phyloP scores from a whole-genome alignment of 129 eudicot genomes.

The Dittrichia graveolens region DNA sequence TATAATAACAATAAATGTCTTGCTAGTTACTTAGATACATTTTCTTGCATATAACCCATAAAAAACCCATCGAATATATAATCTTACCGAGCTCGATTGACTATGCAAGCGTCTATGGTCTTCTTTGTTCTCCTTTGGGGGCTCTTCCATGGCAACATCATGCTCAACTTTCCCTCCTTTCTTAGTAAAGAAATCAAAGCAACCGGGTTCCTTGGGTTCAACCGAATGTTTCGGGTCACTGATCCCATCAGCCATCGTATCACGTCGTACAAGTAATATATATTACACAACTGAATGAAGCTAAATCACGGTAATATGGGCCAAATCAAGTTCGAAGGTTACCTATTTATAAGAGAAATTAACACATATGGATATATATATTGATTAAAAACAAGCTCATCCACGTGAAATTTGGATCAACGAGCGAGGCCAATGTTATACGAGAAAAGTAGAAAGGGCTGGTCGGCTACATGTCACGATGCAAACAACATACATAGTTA shows the following conservation, averaged over 20 bases:
- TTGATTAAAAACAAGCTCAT: not conserved
- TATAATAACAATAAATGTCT: too few relatives aligned
- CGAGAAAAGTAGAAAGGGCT: not conserved
- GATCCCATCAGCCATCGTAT: slow-evolving; percentile 13
- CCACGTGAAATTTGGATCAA: not conserved
- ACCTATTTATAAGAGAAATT: not conserved
- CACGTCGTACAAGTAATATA: not conserved
- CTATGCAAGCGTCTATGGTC: slow-evolving; percentile 46
- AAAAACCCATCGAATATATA: not conserved
- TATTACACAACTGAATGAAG: not conserved
- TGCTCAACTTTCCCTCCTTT: slow-evolving; percentile 37
- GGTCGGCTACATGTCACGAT: slow-evolving; percentile 20
- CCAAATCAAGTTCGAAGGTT: not conserved
- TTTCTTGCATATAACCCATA: too few relatives aligned
- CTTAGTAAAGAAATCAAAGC: slow-evolving; percentile 41
- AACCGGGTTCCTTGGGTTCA: slow-evolving; percentile 37
- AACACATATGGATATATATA: too few relatives aligned
- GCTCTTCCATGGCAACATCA: slow-evolving; percentile 39
- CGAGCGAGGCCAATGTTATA: slow-evolving; percentile 8
- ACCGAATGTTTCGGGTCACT: slow-evolving; percentile 21
- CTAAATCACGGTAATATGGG: not conserved
- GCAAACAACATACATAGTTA: not conserved
- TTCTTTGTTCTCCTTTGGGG: slow-evolving; percentile 33
- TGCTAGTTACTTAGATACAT: too few relatives aligned
- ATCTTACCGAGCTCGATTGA: slow-evolving; percentile 51